These are phyloP conservation scores for Venturia aucupariae DNA, from an alignment of 2,329 filamentous ascomycete genomes.

Conservation along the genomic window DNA sequence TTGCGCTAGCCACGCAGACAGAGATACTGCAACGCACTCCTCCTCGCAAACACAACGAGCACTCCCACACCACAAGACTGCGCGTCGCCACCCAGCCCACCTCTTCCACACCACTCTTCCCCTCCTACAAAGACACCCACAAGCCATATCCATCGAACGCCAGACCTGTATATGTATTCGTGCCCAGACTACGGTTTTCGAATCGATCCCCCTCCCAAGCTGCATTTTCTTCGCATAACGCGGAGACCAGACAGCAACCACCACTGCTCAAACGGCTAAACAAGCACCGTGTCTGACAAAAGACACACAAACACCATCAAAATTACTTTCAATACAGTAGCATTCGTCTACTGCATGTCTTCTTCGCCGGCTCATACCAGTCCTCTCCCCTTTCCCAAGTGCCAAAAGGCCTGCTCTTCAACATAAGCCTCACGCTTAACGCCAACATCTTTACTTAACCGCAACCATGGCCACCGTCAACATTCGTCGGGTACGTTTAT, in stretches of 20 bases:
- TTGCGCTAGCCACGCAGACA: neutral
- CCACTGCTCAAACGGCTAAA: conserved; percentile 88
- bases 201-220: conserved; percentile 88
- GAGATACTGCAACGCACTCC: neutral
- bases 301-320: conserved; percentile 25
- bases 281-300: neutral
- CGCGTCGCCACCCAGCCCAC: neutral
- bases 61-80: neutral
- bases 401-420: conserved; percentile 19
- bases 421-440: conserved; percentile 26
- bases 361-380: conserved; percentile 44
- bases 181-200: conserved; percentile 88
- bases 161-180: conserved; percentile 89
- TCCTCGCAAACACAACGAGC: neutral
- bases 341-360: conserved; percentile 49
- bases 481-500: conserved; percentile 51
- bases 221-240: conserved; percentile 94
- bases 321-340: conserved; percentile 21
- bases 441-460: conserved; percentile 25
- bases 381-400: conserved; percentile 25
- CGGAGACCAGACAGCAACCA: conserved; percentile 87
- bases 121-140: neutral
- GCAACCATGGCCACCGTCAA: conserved; percentile 94
- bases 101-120: conserved; percentile 4
- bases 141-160: neutral